A percentile compares a stretch with the other conserved stretches of the same genome.
phyloP scores from a whole-genome alignment of 139 green algal genomes.

The Chlorella sorokiniana region DNA sequence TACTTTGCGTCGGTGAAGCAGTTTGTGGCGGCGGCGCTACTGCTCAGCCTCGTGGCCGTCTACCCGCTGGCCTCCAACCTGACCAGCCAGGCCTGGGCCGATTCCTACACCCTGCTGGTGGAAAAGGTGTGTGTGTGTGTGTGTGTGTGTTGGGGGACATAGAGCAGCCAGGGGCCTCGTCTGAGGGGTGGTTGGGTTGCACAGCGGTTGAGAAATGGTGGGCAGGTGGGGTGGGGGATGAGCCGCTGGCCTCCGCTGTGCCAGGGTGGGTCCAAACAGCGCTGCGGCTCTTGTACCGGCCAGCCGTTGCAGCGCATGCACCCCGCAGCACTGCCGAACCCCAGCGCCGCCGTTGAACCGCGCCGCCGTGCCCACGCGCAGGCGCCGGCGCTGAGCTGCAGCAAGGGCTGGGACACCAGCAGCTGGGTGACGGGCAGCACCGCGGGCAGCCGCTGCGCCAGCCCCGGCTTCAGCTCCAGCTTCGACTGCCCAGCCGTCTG shows the following conservation, averaged over 20 bases:
- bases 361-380: neutral
- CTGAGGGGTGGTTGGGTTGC: neutral
- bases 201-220: no score
- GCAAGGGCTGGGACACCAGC: constrained; percentile 45
- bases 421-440: constrained; percentile 41
- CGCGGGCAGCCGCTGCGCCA: constrained; percentile 43
- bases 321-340: no score
- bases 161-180: no score
- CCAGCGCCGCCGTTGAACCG: neutral
- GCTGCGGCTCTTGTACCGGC: no score
- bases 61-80: constrained; percentile 54
- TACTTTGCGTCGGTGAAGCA: constrained; percentile 39
- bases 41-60: constrained; percentile 48
- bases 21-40: constrained; percentile 40
- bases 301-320: no score
- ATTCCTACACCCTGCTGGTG: constrained; percentile 36
- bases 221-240: no score
- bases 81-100: constrained; percentile 28
- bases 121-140: constrained; percentile 21
- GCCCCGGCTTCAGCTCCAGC: constrained; percentile 38
- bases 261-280: no score
- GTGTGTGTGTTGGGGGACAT: neutral
- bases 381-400: constrained; percentile 26
- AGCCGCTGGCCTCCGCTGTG: neutral
- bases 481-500: constrained; percentile 51